Percentiles rank a stretch among this genome's conserved stretches.
phyloP scores from a whole-genome alignment of 2,329 filamentous ascomycete species.

The Aspergillus clavatus region DNA sequence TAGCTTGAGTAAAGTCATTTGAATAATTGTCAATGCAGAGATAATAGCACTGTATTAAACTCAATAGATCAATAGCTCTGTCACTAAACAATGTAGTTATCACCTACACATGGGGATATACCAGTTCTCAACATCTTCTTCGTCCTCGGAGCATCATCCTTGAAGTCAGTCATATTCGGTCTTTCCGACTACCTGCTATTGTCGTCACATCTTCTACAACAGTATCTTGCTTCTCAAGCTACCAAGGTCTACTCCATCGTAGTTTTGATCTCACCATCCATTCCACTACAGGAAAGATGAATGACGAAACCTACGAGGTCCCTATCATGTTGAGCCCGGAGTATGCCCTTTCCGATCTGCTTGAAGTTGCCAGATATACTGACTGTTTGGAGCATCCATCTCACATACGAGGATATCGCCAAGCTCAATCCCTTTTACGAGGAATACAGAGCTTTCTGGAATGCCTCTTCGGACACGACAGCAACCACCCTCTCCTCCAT shows the following conservation, averaged over 20 bases:
- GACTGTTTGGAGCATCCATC: constrained; percentile 13
- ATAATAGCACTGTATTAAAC: not conserved
- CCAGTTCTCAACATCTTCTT: not conserved
- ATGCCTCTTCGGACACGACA: constrained; percentile 8
- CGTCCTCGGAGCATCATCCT: not conserved
- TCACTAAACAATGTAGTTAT: not conserved
- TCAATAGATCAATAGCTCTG: not conserved
- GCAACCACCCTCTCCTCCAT: constrained; percentile 8
- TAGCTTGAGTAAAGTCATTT: not conserved
- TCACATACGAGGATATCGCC: constrained; percentile 22
- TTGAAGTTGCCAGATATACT: constrained; percentile 2
- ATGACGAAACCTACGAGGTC: constrained; percentile 18
- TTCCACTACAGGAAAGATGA: constrained; percentile 8
- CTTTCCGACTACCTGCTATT: not conserved
- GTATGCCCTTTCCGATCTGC: constrained; percentile 15
- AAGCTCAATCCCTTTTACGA: constrained; percentile 26
- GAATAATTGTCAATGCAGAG: not conserved
- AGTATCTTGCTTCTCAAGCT: not conserved
- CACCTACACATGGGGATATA: not conserved
- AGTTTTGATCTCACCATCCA: constrained; percentile 6
- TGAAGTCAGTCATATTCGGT: not conserved
- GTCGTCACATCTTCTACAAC: not conserved
- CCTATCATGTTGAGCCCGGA: constrained; percentile 26
- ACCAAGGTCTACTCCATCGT: constrained; percentile 1
- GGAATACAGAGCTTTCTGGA: constrained; percentile 20